phyloP scores from a whole-genome alignment of 352 stramenopile genomes.

The Pythium angustatum region DNA sequence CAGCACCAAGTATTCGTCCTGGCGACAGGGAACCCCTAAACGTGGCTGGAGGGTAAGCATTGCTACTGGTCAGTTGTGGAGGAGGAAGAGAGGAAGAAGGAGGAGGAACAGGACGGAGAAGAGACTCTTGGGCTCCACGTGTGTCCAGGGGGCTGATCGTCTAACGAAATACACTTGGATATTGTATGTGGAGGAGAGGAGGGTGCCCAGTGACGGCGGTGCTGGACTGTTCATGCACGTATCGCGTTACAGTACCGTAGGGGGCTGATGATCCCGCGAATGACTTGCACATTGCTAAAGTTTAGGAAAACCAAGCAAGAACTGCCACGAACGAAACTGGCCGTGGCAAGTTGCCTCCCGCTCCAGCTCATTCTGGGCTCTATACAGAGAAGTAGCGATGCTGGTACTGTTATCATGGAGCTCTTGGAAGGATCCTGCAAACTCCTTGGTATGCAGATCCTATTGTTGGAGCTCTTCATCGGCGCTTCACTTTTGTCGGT shows the following conservation, averaged over 20 bases:
- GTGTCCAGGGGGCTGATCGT: constrained; percentile 19
- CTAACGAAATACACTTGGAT: constrained; percentile 14
- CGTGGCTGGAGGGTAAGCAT: neutral
- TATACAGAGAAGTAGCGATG: too few relatives aligned
- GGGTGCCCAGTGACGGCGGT: constrained; percentile 4
- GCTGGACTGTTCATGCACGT: neutral
- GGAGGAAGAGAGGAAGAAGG: neutral
- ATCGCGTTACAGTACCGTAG: too few relatives aligned
- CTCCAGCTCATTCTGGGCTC: too few relatives aligned
- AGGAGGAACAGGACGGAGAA: neutral
- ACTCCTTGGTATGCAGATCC: too few relatives aligned
- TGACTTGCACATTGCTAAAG: neutral
- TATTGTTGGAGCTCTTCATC: too few relatives aligned
- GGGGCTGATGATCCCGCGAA: too few relatives aligned
- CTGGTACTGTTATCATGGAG: too few relatives aligned
- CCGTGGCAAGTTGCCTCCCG: too few relatives aligned
- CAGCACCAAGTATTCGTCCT: neutral
- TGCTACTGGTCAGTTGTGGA: neutral
- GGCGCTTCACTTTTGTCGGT: too few relatives aligned
- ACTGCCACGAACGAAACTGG: too few relatives aligned
- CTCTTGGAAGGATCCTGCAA: too few relatives aligned
- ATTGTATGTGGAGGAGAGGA: constrained; percentile 9
- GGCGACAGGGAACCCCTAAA: neutral
- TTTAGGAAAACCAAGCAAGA: neutral
- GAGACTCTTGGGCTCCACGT: neutral